Evolutionary conservation across 2,329 filamentous ascomycete species (phyloP), one percentile per base, ranked within the genome.

Genomic region (Hymenoscyphus occultus): DNA sequence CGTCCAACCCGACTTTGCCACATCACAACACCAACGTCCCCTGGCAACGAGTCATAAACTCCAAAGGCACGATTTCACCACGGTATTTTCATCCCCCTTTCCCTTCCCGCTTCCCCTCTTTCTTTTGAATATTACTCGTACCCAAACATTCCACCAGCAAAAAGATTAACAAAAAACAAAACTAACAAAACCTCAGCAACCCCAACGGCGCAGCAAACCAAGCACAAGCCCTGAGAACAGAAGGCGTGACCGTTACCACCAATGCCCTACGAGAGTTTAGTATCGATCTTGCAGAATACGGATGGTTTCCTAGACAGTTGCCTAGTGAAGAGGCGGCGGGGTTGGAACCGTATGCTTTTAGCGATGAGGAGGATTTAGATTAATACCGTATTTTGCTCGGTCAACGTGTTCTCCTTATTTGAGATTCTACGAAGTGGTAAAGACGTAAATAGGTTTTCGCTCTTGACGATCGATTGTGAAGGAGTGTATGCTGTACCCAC

Each of bases 21-120:
- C 96, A 90, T 79, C 89, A 97, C 76, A 81, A 84, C 65, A 81
- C 80, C 31, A 97, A 90, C 69, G 94, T 98, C 3, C 94, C 94
- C 0, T 98, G 94, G 94, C 94, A 98, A 80, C 83, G 95, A 65
- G 91, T 98, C 66, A 90, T 98, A 75, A 97, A 94, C 76, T 81
- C 91, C 14, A 94, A 91, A 77, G 93, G 94, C 28, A 81, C 86
- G 65, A 96, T 98, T 70, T 96, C 93, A 56, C 90, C 90, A 7
- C 86, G 93, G 92, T 94, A 74, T 59, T 40, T 16, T 22, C 16
- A 16, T 39, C 6, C 39, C 42, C 35, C 12, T 4, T 39, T 22
- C 35, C 22, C 35, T 22, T 39, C 9, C 28, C n/a, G n/a, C n/a
- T n/a, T n/a, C n/a, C 3, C 32, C 35, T 39, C 56, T 13, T 39